Evolutionary conservation across 768 basidiomycete genomes (phyloP).

Genomic region (Hericium rajendrae): DNA sequence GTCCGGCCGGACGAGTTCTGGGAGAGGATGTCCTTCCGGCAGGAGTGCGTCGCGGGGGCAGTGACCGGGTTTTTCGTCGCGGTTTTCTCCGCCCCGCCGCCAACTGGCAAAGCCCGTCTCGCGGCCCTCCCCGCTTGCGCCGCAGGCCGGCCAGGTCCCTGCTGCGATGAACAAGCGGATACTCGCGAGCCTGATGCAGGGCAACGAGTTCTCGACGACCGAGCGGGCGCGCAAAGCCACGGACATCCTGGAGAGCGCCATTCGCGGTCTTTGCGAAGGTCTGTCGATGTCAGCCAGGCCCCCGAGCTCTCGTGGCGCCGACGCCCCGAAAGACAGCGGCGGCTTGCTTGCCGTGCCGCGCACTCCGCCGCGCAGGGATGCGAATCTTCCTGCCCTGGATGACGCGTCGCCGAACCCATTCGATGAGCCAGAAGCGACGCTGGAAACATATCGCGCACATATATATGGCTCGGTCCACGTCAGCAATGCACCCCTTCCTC

Average conservation of each 20-base stretch:
- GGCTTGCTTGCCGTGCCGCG: constrained; percentile 33
- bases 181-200: constrained; percentile 54
- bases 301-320: constrained; percentile 5
- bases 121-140: constrained; percentile 29
- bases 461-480: constrained; percentile 52
- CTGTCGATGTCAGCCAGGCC: constrained; percentile 21
- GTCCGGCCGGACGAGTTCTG: constrained; percentile 80
- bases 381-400: constrained; percentile 21
- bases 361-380: constrained; percentile 35
- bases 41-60: constrained; percentile 86
- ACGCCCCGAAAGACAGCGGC: not conserved
- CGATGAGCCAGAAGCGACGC: constrained; percentile 51
- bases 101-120: not conserved
- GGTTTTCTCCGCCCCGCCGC: constrained; percentile 28
- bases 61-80: constrained; percentile 91
- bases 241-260: constrained; percentile 56
- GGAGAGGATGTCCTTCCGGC: constrained; percentile 94
- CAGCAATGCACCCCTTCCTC: constrained; percentile 32
- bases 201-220: constrained; percentile 66
- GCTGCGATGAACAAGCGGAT: constrained; percentile 62
- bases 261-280: constrained; percentile 65
- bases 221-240: constrained; percentile 62
- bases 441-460: constrained; percentile 49
- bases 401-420: constrained; percentile 61
- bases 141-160: constrained; percentile 54